These are phyloP conservation scores for Stachybotrys chlorohalonatus DNA, from an alignment of 2,329 filamentous ascomycete species.

Conservation along the genomic window DNA sequence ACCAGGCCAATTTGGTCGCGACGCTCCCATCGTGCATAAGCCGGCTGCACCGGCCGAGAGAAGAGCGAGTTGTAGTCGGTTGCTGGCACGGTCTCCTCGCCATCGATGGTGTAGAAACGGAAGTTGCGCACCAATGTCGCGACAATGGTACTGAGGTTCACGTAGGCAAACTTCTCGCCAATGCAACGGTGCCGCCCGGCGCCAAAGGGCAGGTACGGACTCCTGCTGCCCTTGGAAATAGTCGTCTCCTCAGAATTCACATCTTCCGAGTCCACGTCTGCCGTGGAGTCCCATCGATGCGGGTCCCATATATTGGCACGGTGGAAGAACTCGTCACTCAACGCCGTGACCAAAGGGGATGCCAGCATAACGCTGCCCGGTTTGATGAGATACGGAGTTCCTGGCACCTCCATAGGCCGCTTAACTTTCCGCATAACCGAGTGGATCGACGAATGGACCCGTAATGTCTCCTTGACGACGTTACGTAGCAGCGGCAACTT, in stretches of 20 bases:
- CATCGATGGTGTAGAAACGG: conserved; percentile 48
- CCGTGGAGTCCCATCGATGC: conserved; percentile 17
- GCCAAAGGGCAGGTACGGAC: conserved; percentile 56
- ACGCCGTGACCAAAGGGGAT: conserved; percentile 31
- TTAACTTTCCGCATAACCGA: conserved; percentile 66
- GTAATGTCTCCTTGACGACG: conserved; percentile 63
- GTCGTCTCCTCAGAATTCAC: conserved; percentile 20
- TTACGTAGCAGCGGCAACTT: conserved; percentile 52
- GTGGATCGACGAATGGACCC: conserved; percentile 64
- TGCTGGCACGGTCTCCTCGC: conserved; percentile 43
- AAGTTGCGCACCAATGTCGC: conserved; percentile 53
- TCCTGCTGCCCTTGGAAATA: conserved; percentile 22
- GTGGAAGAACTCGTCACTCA: conserved; percentile 51
- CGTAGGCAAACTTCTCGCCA: conserved; percentile 67
- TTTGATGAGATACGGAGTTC: conserved; percentile 45
- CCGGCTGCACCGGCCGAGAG: conserved; percentile 23
- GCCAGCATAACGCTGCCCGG: conserved; percentile 37
- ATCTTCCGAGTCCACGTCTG: conserved; percentile 8
- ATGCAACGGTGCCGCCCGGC: conserved; percentile 67
- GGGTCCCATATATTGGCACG: conserved; percentile 18
- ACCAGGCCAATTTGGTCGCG: conserved; percentile 7
- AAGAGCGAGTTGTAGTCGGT: conserved; percentile 55
- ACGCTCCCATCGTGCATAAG: conserved; percentile 23
- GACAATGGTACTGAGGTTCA: conserved; percentile 58
- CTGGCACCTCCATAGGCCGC: conserved; percentile 50